Percentiles rank a stretch among this genome's conserved stretches.
Conservation (phyloP, 2,329 filamentous ascomycete species). For the Botryotinia globosa region DNA sequence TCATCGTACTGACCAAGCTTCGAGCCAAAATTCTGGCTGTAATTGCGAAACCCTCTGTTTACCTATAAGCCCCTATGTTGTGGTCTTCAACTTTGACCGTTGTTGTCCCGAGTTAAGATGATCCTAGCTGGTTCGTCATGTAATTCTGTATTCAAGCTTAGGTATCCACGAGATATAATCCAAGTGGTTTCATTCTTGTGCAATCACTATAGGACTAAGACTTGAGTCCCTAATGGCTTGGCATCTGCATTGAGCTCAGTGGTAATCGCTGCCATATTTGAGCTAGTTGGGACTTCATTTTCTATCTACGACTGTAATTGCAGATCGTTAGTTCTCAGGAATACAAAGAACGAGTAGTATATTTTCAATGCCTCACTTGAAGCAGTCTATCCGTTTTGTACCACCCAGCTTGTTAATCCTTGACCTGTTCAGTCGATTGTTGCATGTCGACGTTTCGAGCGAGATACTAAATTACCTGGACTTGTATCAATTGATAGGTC, state of each 20-base stretch:
- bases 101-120: no score
- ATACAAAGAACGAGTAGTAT: neutral
- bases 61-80: neutral
- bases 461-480: no score
- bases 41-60: no score
- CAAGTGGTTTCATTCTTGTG: constrained; percentile 50
- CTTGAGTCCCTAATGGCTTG: neutral
- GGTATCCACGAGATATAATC: constrained; percentile 45
- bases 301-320: neutral
- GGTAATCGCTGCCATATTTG: neutral
- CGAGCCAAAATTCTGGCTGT: neutral
- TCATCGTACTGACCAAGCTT: accelerated
- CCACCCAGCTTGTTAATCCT: no score
- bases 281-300: no score
- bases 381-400: no score
- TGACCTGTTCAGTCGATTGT: neutral
- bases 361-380: neutral
- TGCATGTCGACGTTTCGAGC: neutral
- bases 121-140: no score
- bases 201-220: neutral
- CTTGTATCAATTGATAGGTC: no score
- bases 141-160: neutral
- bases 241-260: neutral
- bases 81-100: neutral
- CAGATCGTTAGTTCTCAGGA: neutral